Evolutionary conservation across 2,329 filamentous ascomycete species (phyloP).

Genomic region (Fusarium citri): DNA sequence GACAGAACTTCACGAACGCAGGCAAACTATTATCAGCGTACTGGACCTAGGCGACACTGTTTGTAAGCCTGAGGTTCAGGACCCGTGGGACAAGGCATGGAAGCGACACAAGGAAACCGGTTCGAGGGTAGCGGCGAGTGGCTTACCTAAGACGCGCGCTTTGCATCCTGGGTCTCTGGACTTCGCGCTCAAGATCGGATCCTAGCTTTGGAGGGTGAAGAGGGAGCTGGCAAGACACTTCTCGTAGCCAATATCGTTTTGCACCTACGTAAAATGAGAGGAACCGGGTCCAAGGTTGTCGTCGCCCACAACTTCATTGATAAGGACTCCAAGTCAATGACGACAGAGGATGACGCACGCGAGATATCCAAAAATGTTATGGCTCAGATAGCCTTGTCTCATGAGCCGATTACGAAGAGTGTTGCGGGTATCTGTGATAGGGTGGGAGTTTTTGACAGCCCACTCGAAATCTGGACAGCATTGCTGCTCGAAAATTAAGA

Average conservation of each 20-base stretch:
- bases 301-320: neutral
- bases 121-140: neutral
- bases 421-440: neutral
- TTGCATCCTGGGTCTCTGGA: neutral
- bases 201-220: neutral
- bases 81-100: neutral
- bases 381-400: neutral
- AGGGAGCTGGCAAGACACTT: neutral
- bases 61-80: neutral
- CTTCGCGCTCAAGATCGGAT: neutral
- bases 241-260: neutral
- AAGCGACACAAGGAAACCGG: neutral
- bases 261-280: neutral
- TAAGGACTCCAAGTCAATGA: no score
- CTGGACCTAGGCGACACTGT: neutral
- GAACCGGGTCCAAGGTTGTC: neutral
- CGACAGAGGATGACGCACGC: no score
- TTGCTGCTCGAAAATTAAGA: neutral
- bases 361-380: neutral
- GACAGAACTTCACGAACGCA: neutral
- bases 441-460: neutral
- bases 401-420: neutral
- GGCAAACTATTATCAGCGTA: accelerated
- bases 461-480: neutral
- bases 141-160: neutral